Percentiles rank a stretch among this genome's conserved stretches.
phyloP scores from a whole-genome alignment of 2,329 filamentous ascomycete species.

The Fusarium sp. region DNA sequence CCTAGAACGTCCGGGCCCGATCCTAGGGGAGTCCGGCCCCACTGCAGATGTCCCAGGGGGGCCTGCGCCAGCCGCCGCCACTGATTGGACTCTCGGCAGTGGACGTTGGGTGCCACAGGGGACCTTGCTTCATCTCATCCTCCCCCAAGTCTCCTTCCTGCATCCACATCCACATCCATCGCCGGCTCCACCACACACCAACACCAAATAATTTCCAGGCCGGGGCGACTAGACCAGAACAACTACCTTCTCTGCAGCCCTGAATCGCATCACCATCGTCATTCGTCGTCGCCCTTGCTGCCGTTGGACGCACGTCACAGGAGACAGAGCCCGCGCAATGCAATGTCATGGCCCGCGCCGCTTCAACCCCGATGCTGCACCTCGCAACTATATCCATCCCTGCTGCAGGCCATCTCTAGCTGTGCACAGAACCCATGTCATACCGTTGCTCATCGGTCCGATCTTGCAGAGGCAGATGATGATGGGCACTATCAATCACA shows the following conservation, averaged over 20 bases:
- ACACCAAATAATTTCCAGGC: background rate
- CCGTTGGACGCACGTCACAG: slow-evolving; percentile 9
- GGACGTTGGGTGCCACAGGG: slow-evolving; percentile 27
- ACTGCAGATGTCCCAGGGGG: background rate
- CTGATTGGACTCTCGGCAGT: slow-evolving; percentile 39
- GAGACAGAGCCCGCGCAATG: background rate
- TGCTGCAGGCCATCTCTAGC: background rate
- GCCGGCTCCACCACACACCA: background rate
- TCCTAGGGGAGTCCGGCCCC: slow-evolving; percentile 25
- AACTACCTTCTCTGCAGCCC: too few species aligned
- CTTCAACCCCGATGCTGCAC: background rate
- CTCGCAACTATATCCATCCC: background rate
- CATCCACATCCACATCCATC: slow-evolving; percentile 22
- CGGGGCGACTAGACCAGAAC: too few species aligned
- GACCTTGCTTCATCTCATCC: slow-evolving; percentile 16
- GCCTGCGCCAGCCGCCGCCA: background rate
- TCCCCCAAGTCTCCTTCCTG: background rate
- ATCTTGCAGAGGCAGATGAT: slow-evolving; percentile 33
- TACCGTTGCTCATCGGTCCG: slow-evolving; percentile 37
- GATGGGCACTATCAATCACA: slow-evolving; percentile 33
- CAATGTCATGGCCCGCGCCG: background rate
- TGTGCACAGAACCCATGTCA: slow-evolving; percentile 19
- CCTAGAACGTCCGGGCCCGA: slow-evolving; percentile 31
- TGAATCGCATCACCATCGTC: background rate
- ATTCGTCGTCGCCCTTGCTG: background rate